Percentiles rank a stretch among this genome's conserved stretches.
Evolutionary conservation across 2,329 filamentous ascomycete genomes (phyloP).

Genomic region (Juglanconis oblonga): DNA sequence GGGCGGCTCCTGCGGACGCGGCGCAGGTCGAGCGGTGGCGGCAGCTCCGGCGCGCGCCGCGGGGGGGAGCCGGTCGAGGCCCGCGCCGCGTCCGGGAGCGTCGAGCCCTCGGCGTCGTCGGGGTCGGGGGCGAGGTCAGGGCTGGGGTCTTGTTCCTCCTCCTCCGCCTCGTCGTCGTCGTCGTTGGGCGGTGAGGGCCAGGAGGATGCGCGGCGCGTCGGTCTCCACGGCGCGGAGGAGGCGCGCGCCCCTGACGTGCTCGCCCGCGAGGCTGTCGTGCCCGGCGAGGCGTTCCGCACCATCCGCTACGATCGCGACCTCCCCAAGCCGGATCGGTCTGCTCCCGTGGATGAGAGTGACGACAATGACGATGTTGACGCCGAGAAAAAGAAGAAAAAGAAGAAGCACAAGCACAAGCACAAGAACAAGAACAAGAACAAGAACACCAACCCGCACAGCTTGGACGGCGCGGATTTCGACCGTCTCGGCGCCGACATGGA

Average conservation of each 20-base stretch:
- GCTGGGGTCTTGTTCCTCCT: too few species aligned
- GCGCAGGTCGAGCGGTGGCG: neutral
- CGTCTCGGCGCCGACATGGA: neutral
- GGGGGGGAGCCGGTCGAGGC: neutral
- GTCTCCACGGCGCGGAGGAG: neutral
- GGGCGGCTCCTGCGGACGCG: slow-evolving; percentile 16
- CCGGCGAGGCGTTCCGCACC: slow-evolving; percentile 12
- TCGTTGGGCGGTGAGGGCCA: neutral
- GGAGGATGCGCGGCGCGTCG: neutral
- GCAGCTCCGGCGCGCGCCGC: neutral
- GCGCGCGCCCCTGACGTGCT: neutral
- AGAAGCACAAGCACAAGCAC: too few species aligned
- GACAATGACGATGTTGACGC: neutral
- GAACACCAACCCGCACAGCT: neutral
- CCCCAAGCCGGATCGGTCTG: neutral
- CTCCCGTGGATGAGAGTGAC: neutral
- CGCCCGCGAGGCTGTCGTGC: slow-evolving; percentile 8
- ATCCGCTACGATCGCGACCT: slow-evolving; percentile 3
- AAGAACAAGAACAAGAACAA: neutral
- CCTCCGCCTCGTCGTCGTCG: neutral
- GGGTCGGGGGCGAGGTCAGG: neutral
- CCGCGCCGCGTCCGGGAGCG: neutral
- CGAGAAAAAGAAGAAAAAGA: neutral
- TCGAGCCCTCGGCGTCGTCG: neutral
- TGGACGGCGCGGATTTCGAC: neutral